Evolutionary conservation across 768 basidiomycete species (phyloP).

Genomic region (Trametes gibbosa): DNA sequence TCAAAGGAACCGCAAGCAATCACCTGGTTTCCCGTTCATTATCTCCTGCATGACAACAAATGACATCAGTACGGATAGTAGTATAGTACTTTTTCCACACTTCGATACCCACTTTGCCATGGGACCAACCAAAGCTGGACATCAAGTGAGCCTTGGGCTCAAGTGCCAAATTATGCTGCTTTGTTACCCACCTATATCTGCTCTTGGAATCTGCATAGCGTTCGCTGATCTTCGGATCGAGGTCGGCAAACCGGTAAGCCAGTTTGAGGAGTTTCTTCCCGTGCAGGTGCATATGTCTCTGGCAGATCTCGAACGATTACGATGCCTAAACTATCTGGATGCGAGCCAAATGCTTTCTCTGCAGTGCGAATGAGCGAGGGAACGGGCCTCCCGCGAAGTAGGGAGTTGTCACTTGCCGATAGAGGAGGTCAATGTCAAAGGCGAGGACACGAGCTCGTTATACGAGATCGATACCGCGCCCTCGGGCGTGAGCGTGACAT

Average conservation of each 20-base stretch:
- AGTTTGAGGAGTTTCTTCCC: constrained; percentile 74
- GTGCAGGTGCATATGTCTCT: constrained; percentile 51
- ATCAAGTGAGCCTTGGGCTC: background rate
- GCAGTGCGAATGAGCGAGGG: background rate
- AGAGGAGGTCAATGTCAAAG: constrained; percentile 49
- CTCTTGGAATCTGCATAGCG: constrained; percentile 69
- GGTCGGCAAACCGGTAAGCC: constrained; percentile 70
- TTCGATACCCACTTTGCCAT: constrained; percentile 67
- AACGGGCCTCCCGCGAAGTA: background rate
- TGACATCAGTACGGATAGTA: no score
- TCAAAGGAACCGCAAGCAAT: background rate
- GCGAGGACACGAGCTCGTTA: constrained; percentile 49
- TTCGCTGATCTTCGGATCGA: constrained; percentile 67
- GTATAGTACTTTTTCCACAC: no score
- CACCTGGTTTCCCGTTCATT: constrained; percentile 91
- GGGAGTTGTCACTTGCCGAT: constrained; percentile 49
- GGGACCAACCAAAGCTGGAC: constrained; percentile 91
- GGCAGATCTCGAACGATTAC: constrained; percentile 84
- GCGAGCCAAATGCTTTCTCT: constrained; percentile 85
- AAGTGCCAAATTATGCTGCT: background rate
- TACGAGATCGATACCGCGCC: constrained; percentile 66
- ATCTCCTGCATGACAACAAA: constrained; percentile 86
- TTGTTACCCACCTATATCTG: constrained; percentile 63
- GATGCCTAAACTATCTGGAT: constrained; percentile 73
- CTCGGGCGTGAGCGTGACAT: constrained; percentile 39